A percentile compares a stretch with the other conserved stretches of the same genome.
Evolutionary conservation across 2,329 filamentous ascomycete species (phyloP).

Genomic region (Penicillium griseofulvum): DNA sequence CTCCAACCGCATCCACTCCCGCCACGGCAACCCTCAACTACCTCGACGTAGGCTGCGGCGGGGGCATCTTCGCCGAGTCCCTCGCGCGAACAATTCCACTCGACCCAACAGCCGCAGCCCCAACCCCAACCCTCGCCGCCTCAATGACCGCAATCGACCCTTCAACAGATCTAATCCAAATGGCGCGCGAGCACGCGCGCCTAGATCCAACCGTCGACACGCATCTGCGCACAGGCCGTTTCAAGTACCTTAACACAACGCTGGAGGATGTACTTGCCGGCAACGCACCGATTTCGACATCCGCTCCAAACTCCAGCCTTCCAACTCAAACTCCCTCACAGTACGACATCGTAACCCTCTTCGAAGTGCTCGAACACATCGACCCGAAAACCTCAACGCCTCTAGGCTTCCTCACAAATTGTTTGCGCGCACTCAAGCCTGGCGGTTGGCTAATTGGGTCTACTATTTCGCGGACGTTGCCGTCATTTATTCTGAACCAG

Average conservation of each 20-base stretch:
- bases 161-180: slow-evolving; percentile 45
- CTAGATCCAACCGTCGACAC: slow-evolving; percentile 66
- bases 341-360: slow-evolving; percentile 81
- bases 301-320: background rate
- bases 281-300: slow-evolving; percentile 1
- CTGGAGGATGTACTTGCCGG: slow-evolving; percentile 58
- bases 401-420: slow-evolving; percentile 59
- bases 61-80: slow-evolving; percentile 88
- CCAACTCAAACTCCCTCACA: slow-evolving; percentile 14
- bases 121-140: slow-evolving; percentile 38
- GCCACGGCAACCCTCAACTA: slow-evolving; percentile 51
- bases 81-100: slow-evolving; percentile 43
- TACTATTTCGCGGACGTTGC: slow-evolving; percentile 87
- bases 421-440: slow-evolving; percentile 67
- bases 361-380: slow-evolving; percentile 95
- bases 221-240: slow-evolving; percentile 50
- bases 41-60: slow-evolving; percentile 92
- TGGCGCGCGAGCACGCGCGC: slow-evolving; percentile 73
- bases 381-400: slow-evolving; percentile 73
- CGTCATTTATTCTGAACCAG: slow-evolving; percentile 89
- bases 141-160: slow-evolving; percentile 49
- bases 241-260: slow-evolving; percentile 72
- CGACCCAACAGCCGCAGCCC: slow-evolving; percentile 12
- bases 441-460: slow-evolving; percentile 91
- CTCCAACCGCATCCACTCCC: slow-evolving; percentile 26